Percentiles rank a stretch among this genome's conserved stretches.
phyloP scores from a whole-genome alignment of 1,139 yeast species.

The Geotrichum histeridarum region DNA sequence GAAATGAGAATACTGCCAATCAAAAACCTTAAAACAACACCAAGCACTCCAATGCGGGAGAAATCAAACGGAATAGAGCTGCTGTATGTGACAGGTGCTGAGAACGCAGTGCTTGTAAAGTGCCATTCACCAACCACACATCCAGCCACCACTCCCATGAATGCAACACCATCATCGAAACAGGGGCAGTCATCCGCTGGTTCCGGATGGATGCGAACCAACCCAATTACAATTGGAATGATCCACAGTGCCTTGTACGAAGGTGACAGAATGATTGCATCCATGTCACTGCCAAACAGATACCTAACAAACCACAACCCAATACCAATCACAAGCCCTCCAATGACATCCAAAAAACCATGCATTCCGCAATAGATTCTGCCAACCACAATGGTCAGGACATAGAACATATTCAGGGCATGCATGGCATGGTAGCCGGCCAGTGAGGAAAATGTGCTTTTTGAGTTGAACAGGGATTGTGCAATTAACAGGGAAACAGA shows the following conservation, averaged over 20 bases:
- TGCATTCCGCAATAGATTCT: constrained; percentile 97
- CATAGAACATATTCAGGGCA: constrained; percentile 44
- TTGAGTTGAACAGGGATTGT: constrained; percentile 22
- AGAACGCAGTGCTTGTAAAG: constrained; percentile 23
- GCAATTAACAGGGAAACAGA: constrained; percentile 58
- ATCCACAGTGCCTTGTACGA: constrained; percentile 39
- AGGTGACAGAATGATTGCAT: constrained; percentile 23
- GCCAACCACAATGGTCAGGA: constrained; percentile 66
- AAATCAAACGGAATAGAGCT: constrained; percentile 14
- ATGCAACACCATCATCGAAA: constrained; percentile 91
- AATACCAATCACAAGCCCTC: constrained; percentile 64
- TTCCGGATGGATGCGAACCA: constrained; percentile 64
- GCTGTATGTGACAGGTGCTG: not conserved
- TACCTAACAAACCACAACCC: constrained; percentile 32
- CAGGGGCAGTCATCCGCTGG: constrained; percentile 97
- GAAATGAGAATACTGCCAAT: constrained; percentile 60
- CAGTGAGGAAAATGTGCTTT: constrained; percentile 18
- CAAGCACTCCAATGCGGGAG: constrained; percentile 7
- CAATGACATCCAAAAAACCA: constrained; percentile 70
- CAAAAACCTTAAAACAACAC: constrained; percentile 41
- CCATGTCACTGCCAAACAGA: constrained; percentile 25
- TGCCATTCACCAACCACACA: constrained; percentile 55
- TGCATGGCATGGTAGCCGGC: constrained; percentile 19
- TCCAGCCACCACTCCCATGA: constrained; percentile 83
- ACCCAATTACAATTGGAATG: constrained; percentile 43